Evolutionary conservation across 306 rosid species (phyloP).

Genomic region (Pyrus bretschneideri): DNA sequence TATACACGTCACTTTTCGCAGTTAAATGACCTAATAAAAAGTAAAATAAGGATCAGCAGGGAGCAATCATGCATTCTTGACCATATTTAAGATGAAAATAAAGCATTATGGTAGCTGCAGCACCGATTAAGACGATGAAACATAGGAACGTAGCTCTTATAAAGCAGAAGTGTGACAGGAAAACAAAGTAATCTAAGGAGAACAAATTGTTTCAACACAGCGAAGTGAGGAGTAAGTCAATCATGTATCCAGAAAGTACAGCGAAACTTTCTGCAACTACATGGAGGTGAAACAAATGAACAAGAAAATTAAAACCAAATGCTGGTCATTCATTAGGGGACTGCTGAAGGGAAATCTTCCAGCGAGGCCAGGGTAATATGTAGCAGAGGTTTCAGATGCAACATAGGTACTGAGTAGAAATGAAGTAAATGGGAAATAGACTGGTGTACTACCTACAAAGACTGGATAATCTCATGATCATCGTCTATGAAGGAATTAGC

Average conservation of each 20-base stretch:
- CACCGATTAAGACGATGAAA: neutral
- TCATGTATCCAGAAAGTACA: neutral
- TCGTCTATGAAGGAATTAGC: neutral
- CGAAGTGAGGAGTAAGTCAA: neutral
- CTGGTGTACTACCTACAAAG: neutral
- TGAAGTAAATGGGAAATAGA: neutral
- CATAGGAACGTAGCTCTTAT: neutral
- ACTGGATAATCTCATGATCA: neutral
- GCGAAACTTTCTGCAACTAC: neutral
- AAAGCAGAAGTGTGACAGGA: neutral
- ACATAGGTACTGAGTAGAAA: neutral
- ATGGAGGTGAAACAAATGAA: neutral
- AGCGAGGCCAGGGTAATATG: neutral
- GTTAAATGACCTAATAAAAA: conserved; percentile 72
- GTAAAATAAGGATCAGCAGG: conserved; percentile 20
- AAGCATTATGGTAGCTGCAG: neutral
- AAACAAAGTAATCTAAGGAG: neutral
- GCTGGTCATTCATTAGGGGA: neutral
- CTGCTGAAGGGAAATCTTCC: neutral
- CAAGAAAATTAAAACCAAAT: neutral
- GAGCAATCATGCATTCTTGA: neutral
- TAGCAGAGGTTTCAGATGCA: neutral
- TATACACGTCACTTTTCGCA: conserved; percentile 79
- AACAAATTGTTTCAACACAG: neutral
- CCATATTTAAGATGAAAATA: neutral